A percentile compares a stretch with the other conserved stretches of the same genome.
Evolutionary conservation across 73 alveolate species (phyloP).

Genomic region (Paramecium octaurelia): DNA sequence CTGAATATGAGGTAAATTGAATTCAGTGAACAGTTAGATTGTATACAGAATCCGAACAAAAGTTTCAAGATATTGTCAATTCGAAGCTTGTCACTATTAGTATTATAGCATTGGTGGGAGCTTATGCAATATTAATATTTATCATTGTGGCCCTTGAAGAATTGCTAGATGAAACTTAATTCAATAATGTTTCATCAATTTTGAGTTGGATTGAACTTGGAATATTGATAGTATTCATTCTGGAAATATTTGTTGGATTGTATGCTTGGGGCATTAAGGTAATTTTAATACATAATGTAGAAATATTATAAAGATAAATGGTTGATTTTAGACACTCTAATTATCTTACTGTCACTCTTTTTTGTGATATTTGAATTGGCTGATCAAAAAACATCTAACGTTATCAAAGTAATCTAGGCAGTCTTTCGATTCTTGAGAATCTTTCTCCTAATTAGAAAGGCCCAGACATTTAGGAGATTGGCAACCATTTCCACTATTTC

Average conservation of each 20-base stretch:
- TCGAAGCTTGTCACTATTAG: background rate
- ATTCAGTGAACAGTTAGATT: slow-evolving; percentile 29
- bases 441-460: slow-evolving; percentile 53
- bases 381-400: background rate
- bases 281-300: background rate
- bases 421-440: slow-evolving; percentile 61
- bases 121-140: slow-evolving; percentile 34
- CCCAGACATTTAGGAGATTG: slow-evolving; percentile 33
- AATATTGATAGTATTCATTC: background rate
- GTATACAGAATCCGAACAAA: background rate
- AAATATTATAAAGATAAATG: slow-evolving; percentile 52
- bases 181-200: background rate
- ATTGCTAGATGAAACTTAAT: background rate
- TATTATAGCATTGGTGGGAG: slow-evolving; percentile 26
- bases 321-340: slow-evolving; percentile 35
- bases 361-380: slow-evolving; percentile 41
- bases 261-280: slow-evolving; percentile 53
- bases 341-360: slow-evolving; percentile 30
- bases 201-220: slow-evolving; percentile 25
- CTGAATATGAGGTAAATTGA: background rate
- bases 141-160: slow-evolving; percentile 47
- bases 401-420: slow-evolving; percentile 32
- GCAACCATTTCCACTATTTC: background rate
- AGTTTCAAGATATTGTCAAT: background rate
- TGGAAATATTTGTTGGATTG: background rate